Conservation (phyloP, 2,329 filamentous ascomycete genomes). For the Ophiostoma himal-ulmi region DNA sequence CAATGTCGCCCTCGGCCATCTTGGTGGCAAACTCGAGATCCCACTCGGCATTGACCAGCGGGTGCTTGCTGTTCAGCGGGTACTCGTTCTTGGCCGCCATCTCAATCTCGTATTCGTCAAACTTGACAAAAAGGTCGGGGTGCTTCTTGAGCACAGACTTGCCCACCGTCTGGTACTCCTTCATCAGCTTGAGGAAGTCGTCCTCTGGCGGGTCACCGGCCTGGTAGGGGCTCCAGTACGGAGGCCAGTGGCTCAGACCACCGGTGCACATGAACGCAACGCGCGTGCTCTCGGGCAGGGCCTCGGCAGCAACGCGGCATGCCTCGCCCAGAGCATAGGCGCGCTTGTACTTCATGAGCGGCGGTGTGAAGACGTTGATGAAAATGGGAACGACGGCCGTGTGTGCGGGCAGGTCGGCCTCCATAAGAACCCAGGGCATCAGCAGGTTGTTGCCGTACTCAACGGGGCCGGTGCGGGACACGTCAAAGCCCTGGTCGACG, state of each 20-base stretch:
- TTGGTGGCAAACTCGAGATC: constrained; percentile 21
- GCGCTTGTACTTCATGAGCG: constrained; percentile 29
- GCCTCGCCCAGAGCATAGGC: constrained; percentile 32
- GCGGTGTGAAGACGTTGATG: constrained; percentile 25
- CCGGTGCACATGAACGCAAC: constrained; percentile 25
- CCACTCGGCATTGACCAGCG: constrained; percentile 26
- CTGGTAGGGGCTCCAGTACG: constrained; percentile 25
- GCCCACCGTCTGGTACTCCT: constrained; percentile 26
- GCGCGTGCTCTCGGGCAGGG: constrained; percentile 19
- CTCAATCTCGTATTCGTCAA: constrained; percentile 26
- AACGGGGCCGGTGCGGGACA: constrained; percentile 23
- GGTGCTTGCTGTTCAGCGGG: constrained; percentile 26
- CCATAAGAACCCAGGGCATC: constrained; percentile 25
- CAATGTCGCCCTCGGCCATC: constrained; percentile 20
- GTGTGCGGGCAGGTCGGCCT: constrained; percentile 21
- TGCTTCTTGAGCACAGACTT: constrained; percentile 22
- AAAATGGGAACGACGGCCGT: constrained; percentile 22
- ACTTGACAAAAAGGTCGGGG: constrained; percentile 24
- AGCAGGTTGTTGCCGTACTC: constrained; percentile 26
- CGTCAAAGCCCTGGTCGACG: constrained; percentile 24
- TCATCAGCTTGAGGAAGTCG: constrained; percentile 26
- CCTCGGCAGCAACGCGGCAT: constrained; percentile 28
- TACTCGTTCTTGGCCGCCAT: constrained; percentile 26
- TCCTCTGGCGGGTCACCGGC: constrained; percentile 25
- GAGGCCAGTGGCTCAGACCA: constrained; percentile 25